These are phyloP conservation scores for Pterula multifida DNA, from an alignment of 1,284 basidiomycete species.

Conservation along the genomic window DNA sequence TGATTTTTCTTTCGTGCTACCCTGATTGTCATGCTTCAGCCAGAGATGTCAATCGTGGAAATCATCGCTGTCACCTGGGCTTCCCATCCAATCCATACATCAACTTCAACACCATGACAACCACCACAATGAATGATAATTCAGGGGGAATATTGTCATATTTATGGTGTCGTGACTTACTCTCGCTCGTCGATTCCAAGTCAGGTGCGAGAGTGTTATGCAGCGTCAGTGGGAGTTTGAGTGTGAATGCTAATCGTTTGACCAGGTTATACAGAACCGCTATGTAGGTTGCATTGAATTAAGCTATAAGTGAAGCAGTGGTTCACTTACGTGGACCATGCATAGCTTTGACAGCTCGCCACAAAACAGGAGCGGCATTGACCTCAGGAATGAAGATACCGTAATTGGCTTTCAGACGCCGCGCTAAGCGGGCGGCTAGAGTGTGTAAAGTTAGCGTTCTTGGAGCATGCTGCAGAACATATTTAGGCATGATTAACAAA, in stretches of 20 bases:
- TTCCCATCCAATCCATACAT: slow-evolving; percentile 75
- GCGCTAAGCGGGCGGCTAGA: slow-evolving; percentile 52
- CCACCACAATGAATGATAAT: slow-evolving; percentile 50
- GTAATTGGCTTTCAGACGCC: slow-evolving; percentile 36
- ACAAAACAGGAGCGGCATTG: slow-evolving; percentile 72
- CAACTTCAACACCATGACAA: slow-evolving; percentile 70
- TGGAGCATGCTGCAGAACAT: slow-evolving; percentile 44
- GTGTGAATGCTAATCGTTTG: slow-evolving; percentile 41
- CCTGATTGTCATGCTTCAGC: slow-evolving; percentile 21
- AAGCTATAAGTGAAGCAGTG: slow-evolving; percentile 4
- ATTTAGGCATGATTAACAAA: slow-evolving; percentile 8
- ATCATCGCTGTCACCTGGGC: slow-evolving; percentile 29
- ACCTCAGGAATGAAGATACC: slow-evolving; percentile 64
- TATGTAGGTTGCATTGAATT: slow-evolving; percentile 17
- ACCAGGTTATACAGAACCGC: slow-evolving; percentile 52
- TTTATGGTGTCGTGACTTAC: slow-evolving; percentile 35
- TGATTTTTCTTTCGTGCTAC: slow-evolving; percentile 36
- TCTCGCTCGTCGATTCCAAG: slow-evolving; percentile 20
- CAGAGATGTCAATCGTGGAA: slow-evolving; percentile 3
- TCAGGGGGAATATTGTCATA: slow-evolving; percentile 67
- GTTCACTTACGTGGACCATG: slow-evolving; percentile 65
- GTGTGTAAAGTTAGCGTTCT: slow-evolving; percentile 42
- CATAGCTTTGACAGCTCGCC: slow-evolving; percentile 62
- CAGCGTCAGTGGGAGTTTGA: slow-evolving; percentile 51
- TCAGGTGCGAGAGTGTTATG: slow-evolving; percentile 40